Base-by-base conservation (phyloP, 2,329 filamentous ascomycete species). In the Talaromyces islandicus region DNA sequence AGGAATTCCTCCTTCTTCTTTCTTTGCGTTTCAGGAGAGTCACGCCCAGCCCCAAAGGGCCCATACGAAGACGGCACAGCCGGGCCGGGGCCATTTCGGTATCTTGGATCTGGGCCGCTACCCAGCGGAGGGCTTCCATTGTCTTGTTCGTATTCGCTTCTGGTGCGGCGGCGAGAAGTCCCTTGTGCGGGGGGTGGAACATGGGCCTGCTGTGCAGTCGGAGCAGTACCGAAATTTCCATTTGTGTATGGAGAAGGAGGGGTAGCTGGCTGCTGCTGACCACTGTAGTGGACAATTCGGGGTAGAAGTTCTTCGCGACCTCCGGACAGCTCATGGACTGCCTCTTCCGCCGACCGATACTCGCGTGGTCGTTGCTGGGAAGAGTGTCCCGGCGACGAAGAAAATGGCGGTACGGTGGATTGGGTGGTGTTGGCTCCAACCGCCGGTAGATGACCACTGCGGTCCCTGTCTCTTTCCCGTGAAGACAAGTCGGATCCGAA, bases 1-100 rank as follows among this genome's bases (percentile, higher is more conserved):
- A 99, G 80, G 71, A 99, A 99, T 73, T 96, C 91, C 50, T 96
- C 92, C 72, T 92, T 92, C 85, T 97, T 97, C 70, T 85, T 88
- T 67, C 85, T 83, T 73, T 91, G 88, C 6, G 87, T 91, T 67
- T 94, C 92, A 7, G 90, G 91, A 65, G 87, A 92, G 70, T 94
- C 92, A 63, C 90, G 82, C 41, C 90, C 90, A 59, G 90, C 89
- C 38, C 89, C 90, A 68, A 94, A 94, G 1, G 89, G 89, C 7
- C 90, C 88, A 59, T 84, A 78, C 4, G 48, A 51, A 2, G 48
- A 52, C 3, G 83, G 57, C n/a, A 69, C 41, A 41, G 64, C 66
- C 7, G 69, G 59, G 7, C 63, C 68, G 17, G 75, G 74, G 27
- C 74, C 75, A n/a, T 67, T 69, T 12, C 75, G 71, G 53, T 73